Conservation (phyloP, 129 eudicot genomes). For the Flaveria sonorensis region DNA sequence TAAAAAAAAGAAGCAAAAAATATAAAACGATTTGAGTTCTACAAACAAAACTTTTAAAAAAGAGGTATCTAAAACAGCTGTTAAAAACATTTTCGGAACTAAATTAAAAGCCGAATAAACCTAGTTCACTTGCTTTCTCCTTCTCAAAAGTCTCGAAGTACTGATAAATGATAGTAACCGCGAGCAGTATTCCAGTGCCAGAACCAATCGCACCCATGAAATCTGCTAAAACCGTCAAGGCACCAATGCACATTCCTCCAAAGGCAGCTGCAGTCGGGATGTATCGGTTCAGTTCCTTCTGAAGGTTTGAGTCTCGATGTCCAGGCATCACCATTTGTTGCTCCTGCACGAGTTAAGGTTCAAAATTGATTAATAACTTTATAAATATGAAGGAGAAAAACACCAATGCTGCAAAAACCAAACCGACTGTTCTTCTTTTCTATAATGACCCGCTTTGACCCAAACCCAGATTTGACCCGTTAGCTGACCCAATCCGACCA, state of each 20-base stretch:
- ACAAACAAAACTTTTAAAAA: conserved; percentile 25
- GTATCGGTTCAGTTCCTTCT: conserved; percentile 44
- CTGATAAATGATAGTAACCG: conserved; percentile 43
- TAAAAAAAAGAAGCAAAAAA: neutral
- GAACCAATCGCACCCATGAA: conserved; percentile 48
- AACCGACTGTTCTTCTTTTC: neutral
- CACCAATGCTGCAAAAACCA: neutral
- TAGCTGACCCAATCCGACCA: neutral
- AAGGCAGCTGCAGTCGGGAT: conserved; percentile 46
- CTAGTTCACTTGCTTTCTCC: conserved; percentile 46
- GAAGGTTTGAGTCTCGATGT: conserved; percentile 42
- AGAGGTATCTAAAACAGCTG: neutral
- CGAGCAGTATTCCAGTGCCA: conserved; percentile 41
- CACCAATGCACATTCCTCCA: conserved; percentile 48
- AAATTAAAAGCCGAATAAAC: conserved; percentile 39
- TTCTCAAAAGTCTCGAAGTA: conserved; percentile 48
- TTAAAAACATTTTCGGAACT: neutral
- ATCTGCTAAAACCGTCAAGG: conserved; percentile 39
- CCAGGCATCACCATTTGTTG: conserved; percentile 63
- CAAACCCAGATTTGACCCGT: neutral
- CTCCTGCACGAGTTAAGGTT: conserved; percentile 24
- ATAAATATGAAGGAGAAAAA: neutral
- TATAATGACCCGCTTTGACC: neutral
- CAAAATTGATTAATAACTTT: conserved; percentile 1
- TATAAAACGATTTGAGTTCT: conserved; percentile 1